Evolutionary conservation across 2,329 filamentous ascomycete species (phyloP), one percentile per base, ranked within the genome.

Genomic region (Monosporascus sp.): DNA sequence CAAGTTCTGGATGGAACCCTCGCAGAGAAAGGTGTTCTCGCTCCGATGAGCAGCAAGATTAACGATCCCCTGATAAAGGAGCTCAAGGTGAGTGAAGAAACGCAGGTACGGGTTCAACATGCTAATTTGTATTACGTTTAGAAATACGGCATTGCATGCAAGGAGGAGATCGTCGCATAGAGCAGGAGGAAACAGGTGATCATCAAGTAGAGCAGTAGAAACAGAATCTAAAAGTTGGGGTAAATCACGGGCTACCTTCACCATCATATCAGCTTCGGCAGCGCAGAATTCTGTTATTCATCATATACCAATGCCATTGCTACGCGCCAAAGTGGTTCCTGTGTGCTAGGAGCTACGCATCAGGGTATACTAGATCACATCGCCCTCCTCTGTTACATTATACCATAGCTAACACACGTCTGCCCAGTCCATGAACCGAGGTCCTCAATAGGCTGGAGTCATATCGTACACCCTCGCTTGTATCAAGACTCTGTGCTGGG

Each of bases 1-100:
- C 82, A 88, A 76, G 87, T 94, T 24, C 80, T 93, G 40, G 79
- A 91, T 69, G 88, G 89, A 17, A 87, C 82, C 2, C 83, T 93
- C 56, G 79, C 75, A 43, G 80, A 90, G 69, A 88, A 83, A 75
- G 88, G 88, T 68, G 77, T 95, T 53, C 73, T 95, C 55, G 91
- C 91, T 24, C 91, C 90, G 9, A 88, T 94, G 81, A 84, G 74
- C 62, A 75, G 78, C 54, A 82, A 87, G 65, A 82, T 89, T 26
- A 80, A 88, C 61, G 82, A 85, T 9, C 77, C 81, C 0, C 68
- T 89, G 38, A 74, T 79, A 11, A 81, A 86, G 52, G 78, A 76
- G 14, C 68, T 89, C 35, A 84, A 83, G 65, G 83, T 51, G 51
- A 41, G 52, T 44, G 15, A 48, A 41, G 15, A 17, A 20, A 15